Percentiles rank a stretch among this genome's conserved stretches.
These are phyloP conservation scores for Hansenula sp. DNA, from an alignment of 1,139 yeast genomes.

Conservation along the genomic window DNA sequence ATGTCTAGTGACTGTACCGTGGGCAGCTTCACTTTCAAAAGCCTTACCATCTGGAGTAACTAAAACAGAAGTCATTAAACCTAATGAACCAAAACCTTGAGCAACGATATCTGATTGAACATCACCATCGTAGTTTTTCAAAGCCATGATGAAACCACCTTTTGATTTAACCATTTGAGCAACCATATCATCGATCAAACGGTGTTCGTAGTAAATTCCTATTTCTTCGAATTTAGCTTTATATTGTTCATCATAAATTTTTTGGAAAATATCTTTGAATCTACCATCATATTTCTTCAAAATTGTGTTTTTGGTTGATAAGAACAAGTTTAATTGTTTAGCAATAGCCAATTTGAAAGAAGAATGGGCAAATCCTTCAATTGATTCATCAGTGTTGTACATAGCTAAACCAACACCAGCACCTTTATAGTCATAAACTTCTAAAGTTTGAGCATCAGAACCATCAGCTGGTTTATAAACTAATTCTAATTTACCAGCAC, in stretches of 20 bases:
- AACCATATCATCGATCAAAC: conserved; percentile 96
- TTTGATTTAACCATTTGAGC: conserved; percentile 96
- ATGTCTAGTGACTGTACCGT: conserved; percentile 96
- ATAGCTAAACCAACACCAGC: conserved; percentile 88
- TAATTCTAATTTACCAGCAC: conserved; percentile 74
- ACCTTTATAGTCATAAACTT: conserved; percentile 69
- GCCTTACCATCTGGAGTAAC: conserved; percentile 94
- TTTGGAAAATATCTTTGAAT: conserved; percentile 90
- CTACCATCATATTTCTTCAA: conserved; percentile 91
- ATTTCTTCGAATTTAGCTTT: conserved; percentile 64
- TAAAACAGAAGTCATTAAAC: conserved; percentile 92
- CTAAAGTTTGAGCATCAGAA: conserved; percentile 44
- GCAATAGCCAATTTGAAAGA: conserved; percentile 85
- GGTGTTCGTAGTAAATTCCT: conserved; percentile 93
- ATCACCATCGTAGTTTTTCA: conserved; percentile 97
- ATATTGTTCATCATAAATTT: conserved; percentile 67
- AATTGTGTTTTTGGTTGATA: conserved; percentile 92
- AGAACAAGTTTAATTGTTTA: conserved; percentile 72
- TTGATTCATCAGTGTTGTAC: conserved; percentile 94
- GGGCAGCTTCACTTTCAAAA: conserved; percentile 95
- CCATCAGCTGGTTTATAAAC: conserved; percentile 79
- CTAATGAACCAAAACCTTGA: conserved; percentile 95
- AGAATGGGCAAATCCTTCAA: conserved; percentile 84
- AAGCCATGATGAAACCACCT: conserved; percentile 92
- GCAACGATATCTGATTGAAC: conserved; percentile 97